A percentile compares a stretch with the other conserved stretches of the same genome.
phyloP scores from a whole-genome alignment of 768 basidiomycete genomes.

The Leucocoprinus leucothites region DNA sequence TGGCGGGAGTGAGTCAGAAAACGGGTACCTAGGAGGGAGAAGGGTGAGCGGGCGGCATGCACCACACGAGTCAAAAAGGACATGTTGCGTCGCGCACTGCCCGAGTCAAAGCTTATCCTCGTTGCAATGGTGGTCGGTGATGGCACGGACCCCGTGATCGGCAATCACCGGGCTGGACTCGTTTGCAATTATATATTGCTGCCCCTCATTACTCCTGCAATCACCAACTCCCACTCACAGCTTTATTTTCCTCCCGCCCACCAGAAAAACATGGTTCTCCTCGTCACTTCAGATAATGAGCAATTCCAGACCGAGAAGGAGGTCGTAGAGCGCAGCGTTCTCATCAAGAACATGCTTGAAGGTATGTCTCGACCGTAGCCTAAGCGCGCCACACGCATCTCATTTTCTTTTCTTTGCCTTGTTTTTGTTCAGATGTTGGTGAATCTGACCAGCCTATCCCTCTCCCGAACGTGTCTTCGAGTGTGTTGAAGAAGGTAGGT shows the following conservation, averaged over 20 bases:
- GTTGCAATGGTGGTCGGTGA: slow-evolving; percentile 13
- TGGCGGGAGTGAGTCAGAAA: not conserved
- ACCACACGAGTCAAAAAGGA: slow-evolving; percentile 46
- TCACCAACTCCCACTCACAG: slow-evolving; percentile 13
- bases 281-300: slow-evolving; percentile 95
- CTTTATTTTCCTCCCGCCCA: slow-evolving; percentile 6
- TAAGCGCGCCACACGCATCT: slow-evolving; percentile 10
- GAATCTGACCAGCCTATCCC: slow-evolving; percentile 95
- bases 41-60: slow-evolving; percentile 41
- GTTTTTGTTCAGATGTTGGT: slow-evolving; percentile 68
- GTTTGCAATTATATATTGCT: slow-evolving; percentile 1
- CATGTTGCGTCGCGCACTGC: slow-evolving; percentile 27
- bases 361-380: slow-evolving; percentile 46
- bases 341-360: slow-evolving; percentile 99
- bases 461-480: slow-evolving; percentile 89
- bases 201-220: slow-evolving; percentile 19
- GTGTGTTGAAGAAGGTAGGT: slow-evolving; percentile 86
- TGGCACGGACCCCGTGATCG: slow-evolving; percentile 25
- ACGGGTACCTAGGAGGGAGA: slow-evolving; percentile 41
- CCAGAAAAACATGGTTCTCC: slow-evolving; percentile 70
- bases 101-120: slow-evolving; percentile 20
- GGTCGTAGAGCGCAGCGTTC: slow-evolving; percentile 90
- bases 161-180: slow-evolving; percentile 32
- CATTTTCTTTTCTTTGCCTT: slow-evolving; percentile 16
- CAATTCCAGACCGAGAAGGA: slow-evolving; percentile 91